phyloP scores from a whole-genome alignment of 345 rosid genomes.

The Gossypium australe region DNA sequence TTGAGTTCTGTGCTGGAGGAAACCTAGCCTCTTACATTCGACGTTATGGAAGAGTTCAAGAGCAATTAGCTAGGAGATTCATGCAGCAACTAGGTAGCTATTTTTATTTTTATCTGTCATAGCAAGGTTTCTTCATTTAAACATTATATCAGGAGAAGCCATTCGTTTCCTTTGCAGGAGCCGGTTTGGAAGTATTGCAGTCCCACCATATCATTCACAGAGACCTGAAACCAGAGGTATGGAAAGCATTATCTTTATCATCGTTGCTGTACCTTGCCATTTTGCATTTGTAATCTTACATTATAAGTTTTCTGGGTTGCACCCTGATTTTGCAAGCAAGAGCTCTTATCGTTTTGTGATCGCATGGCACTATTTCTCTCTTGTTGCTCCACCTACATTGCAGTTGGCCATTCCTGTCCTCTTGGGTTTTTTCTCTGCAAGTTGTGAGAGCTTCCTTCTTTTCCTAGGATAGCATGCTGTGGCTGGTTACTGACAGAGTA shows the following conservation, averaged over 20 bases:
- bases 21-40: slow-evolving; percentile 45
- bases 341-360: neutral
- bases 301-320: neutral
- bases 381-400: neutral
- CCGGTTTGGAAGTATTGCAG: slow-evolving; percentile 55
- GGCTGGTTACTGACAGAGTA: neutral
- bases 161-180: slow-evolving; percentile 33
- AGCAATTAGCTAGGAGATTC: slow-evolving; percentile 46
- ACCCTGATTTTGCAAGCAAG: neutral
- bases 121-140: neutral
- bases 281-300: neutral
- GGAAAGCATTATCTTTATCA: neutral
- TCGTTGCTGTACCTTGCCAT: neutral
- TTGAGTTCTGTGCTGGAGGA: slow-evolving; percentile 66
- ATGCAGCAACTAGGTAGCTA: slow-evolving; percentile 56
- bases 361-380: neutral
- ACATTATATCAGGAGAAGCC: neutral
- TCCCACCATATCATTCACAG: slow-evolving; percentile 50
- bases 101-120: neutral
- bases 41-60: slow-evolving; percentile 42
- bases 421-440: neutral
- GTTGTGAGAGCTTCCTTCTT: neutral
- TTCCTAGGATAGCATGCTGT: neutral
- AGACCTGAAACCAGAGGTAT: slow-evolving; percentile 67
- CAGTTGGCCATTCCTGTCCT: neutral